phyloP scores from a whole-genome alignment of 768 basidiomycete species.

The Imleria badia region DNA sequence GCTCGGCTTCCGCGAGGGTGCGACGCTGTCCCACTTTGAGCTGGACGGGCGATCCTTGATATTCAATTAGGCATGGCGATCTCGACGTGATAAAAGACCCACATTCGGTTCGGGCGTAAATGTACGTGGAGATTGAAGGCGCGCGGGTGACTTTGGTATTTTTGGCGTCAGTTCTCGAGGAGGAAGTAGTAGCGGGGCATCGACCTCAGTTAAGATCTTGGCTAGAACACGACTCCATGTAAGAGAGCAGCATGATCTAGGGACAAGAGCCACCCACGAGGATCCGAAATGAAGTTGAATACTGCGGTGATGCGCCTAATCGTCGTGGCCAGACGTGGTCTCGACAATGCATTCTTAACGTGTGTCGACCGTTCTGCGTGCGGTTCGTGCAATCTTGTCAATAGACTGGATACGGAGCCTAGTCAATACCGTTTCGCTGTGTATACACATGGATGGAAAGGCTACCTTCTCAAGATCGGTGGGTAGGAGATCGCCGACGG shows the following conservation, averaged over 20 bases:
- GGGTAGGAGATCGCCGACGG: constrained; percentile 54
- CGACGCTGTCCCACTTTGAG: constrained; percentile 4
- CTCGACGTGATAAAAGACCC: constrained; percentile 10
- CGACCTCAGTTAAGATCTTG: constrained; percentile 45
- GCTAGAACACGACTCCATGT: constrained; percentile 40
- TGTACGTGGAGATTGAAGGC: constrained; percentile 1
- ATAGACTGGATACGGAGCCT: constrained; percentile 46
- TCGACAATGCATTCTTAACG: constrained; percentile 67
- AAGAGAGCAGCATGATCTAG: constrained; percentile 1
- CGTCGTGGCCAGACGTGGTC: constrained; percentile 64
- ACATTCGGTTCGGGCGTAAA: constrained; percentile 19
- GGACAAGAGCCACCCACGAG: constrained; percentile 50
- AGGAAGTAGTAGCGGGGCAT: constrained; percentile 43
- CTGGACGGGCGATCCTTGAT: constrained; percentile 15
- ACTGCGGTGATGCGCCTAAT: constrained; percentile 71
- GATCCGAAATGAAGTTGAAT: constrained; percentile 63
- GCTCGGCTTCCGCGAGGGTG: constrained; percentile 5
- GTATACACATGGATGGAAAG: neutral
- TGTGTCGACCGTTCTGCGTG: constrained; percentile 70
- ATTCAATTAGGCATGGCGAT: constrained; percentile 7
- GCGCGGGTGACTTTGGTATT: constrained; percentile 9
- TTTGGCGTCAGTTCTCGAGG: constrained; percentile 15
- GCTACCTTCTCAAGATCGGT: constrained; percentile 66
- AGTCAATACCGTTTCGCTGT: constrained; percentile 5
- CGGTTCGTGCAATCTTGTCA: constrained; percentile 69